phyloP scores from a whole-genome alignment of 2,329 filamentous ascomycete genomes.

The Neodidymelliopsis sp. region DNA sequence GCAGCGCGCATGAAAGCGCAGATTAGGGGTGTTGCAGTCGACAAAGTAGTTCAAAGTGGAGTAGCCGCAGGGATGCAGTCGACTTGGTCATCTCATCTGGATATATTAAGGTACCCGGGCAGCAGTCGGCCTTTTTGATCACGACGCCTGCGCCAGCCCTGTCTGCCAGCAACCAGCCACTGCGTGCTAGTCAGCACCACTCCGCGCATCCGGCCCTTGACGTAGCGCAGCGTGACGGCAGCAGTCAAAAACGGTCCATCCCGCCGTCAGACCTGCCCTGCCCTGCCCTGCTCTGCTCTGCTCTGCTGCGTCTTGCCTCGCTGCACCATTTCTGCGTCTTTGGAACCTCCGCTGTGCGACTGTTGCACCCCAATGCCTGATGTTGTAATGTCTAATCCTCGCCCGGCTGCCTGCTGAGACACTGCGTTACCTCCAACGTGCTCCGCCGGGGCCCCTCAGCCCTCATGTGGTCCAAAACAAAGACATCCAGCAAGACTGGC shows the following conservation, averaged over 20 bases:
- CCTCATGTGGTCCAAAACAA: constrained; percentile 47
- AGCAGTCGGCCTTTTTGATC: constrained; percentile 1
- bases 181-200: constrained; percentile 2
- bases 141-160: constrained; percentile 18
- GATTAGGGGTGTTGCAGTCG: constrained; percentile 21
- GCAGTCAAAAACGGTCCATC: constrained; percentile 31
- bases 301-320: constrained; percentile 6
- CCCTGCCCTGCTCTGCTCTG: constrained; percentile 3
- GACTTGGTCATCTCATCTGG: not conserved
- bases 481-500: constrained; percentile 50
- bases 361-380: constrained; percentile 16
- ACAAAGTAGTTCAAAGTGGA: constrained; percentile 9
- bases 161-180: constrained; percentile 28
- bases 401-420: constrained; percentile 24
- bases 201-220: constrained; percentile 15
- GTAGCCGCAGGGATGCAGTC: constrained; percentile 14
- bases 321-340: constrained; percentile 16
- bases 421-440: constrained; percentile 24
- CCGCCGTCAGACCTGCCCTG: constrained; percentile 29
- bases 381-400: constrained; percentile 33
- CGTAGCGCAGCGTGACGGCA: constrained; percentile 2
- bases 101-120: constrained; percentile 38
- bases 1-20: constrained; percentile 7
- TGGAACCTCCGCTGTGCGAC: constrained; percentile 14
- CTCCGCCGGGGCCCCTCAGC: constrained; percentile 23